These are phyloP conservation scores for Theobroma cacao DNA, from an alignment of 345 rosid genomes.

Conservation along the genomic window DNA sequence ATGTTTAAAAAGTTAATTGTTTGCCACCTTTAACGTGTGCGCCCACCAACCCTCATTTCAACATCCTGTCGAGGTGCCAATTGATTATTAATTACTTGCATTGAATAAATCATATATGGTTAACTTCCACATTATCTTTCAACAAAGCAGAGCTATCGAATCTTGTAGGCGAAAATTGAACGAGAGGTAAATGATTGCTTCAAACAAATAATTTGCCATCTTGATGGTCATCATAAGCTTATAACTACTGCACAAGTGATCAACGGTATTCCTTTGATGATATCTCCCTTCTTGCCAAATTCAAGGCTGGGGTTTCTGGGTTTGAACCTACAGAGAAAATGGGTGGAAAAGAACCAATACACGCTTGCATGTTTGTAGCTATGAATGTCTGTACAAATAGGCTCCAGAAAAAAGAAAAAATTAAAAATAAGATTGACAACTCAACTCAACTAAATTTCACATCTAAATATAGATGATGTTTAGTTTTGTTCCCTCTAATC, in stretches of 20 bases:
- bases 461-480: background rate
- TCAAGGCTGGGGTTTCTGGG: background rate
- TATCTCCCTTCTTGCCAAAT: background rate
- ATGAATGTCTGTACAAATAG: background rate
- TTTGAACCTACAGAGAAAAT: background rate
- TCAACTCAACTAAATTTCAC: background rate
- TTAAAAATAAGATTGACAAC: background rate
- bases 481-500: background rate
- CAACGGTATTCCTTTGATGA: background rate
- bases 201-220: too few relatives aligned
- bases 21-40: background rate
- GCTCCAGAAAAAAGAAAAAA: background rate
- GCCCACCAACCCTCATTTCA: background rate
- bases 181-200: too few relatives aligned
- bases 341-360: background rate
- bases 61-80: too few relatives aligned
- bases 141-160: background rate
- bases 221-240: background rate
- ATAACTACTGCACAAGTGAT: too few relatives aligned
- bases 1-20: background rate
- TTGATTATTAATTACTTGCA: background rate
- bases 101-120: too few relatives aligned
- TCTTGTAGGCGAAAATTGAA: background rate
- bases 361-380: background rate
- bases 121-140: background rate